Evolutionary conservation across 2,329 filamentous ascomycete species (phyloP).

Genomic region (Thyridium curvatum): DNA sequence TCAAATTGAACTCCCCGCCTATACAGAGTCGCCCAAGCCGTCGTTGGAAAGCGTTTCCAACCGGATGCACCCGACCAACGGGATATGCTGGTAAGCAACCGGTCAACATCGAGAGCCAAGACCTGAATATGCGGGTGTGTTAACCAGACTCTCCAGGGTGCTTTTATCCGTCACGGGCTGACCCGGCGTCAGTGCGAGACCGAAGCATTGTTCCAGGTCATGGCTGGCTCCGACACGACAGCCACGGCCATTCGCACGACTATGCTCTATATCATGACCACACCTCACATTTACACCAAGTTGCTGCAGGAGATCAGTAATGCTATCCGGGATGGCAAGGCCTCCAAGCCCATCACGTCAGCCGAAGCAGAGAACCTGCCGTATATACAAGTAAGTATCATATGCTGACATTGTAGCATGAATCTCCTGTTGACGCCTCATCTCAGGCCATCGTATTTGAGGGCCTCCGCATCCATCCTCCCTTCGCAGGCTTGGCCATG

Average conservation of each 20-base stretch:
- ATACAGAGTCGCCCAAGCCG: slow-evolving; percentile 28
- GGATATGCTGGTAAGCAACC: slow-evolving; percentile 36
- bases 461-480: slow-evolving; percentile 12
- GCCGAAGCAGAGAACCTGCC: slow-evolving; percentile 20
- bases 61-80: slow-evolving; percentile 29
- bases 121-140: too few relatives aligned
- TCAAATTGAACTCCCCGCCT: too few relatives aligned
- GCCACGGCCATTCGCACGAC: slow-evolving; percentile 42
- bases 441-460: slow-evolving; percentile 16
- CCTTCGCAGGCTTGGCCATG: slow-evolving; percentile 9
- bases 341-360: slow-evolving; percentile 19
- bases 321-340: slow-evolving; percentile 20
- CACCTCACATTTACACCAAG: slow-evolving; percentile 33
- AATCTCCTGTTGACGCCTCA: too few relatives aligned
- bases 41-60: slow-evolving; percentile 35
- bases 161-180: slow-evolving; percentile 23
- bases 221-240: slow-evolving; percentile 40
- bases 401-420: too few relatives aligned
- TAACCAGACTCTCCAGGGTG: slow-evolving; percentile 14
- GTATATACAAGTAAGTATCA: slow-evolving; percentile 13
- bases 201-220: slow-evolving; percentile 20
- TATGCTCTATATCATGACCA: slow-evolving; percentile 40
- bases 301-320: slow-evolving; percentile 38
- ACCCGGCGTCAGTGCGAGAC: slow-evolving; percentile 18
- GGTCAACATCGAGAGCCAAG: too few relatives aligned